Conservation (phyloP, 257 asterid species). For the Solanum verrucosum region DNA sequence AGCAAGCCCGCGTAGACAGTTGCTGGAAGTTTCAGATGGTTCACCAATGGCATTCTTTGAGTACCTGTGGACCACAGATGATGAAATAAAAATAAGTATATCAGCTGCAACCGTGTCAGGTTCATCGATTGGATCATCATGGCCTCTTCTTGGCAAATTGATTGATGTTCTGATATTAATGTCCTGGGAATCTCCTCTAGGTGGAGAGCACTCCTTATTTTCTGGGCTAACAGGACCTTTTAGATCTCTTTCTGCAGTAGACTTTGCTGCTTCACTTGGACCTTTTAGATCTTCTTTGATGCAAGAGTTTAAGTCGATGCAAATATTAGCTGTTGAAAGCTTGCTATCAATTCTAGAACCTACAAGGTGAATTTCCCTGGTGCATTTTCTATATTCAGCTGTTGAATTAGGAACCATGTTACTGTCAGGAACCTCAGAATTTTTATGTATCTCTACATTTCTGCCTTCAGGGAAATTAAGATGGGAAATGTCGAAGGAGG, state of each 20-base stretch:
- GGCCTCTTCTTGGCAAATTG: conserved; percentile 1
- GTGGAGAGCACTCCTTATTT: conserved; percentile 51
- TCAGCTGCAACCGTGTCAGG: conserved; percentile 46
- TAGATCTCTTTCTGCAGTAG: conserved; percentile 18
- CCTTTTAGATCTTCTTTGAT: conserved; percentile 7
- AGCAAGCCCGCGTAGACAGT: conserved; percentile 47
- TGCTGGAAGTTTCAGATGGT: conserved; percentile 2
- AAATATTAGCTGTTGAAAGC: conserved; percentile 4
- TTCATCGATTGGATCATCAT: not conserved
- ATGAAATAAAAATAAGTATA: conserved; percentile 28
- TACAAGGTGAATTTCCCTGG: not conserved
- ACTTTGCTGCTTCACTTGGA: not conserved
- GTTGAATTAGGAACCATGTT: not conserved
- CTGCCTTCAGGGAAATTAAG: not conserved
- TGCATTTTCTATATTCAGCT: not conserved
- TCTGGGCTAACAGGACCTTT: conserved; percentile 50
- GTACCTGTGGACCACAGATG: conserved; percentile 5
- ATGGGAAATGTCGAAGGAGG: not conserved
- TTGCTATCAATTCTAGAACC: conserved; percentile 5
- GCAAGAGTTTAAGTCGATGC: conserved; percentile 22
- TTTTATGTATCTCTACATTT: not conserved
- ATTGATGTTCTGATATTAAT: conserved; percentile 12
- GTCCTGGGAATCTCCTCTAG: conserved; percentile 41
- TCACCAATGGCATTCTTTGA: not conserved
- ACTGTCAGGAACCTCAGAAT: not conserved